Evolutionary conservation across 148 eudicot genomes (phyloP), one percentile per base, ranked within the genome.

Genomic region (Pharnaceum exiguum): DNA sequence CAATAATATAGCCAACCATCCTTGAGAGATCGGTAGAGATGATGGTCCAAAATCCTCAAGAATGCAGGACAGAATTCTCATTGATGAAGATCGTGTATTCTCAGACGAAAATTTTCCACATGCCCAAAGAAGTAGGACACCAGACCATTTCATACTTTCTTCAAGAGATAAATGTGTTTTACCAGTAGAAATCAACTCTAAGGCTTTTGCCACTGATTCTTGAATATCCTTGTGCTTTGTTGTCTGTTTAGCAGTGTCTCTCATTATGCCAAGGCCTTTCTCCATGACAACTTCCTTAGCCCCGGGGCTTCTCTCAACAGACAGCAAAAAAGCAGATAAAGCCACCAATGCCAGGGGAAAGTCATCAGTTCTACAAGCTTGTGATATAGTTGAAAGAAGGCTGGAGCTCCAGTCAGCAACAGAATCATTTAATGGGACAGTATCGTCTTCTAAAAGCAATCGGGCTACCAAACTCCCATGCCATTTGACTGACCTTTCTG

Each of bases 401-500:
- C 79, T 79, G 31, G 80, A 79, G 76, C 89, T 76, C 99, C 96
- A 93, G 60, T 80, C 96, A 62, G 87, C 87, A 66, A 93, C 81
- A 66, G 75, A 81, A 39, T 88, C 83, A 75, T 75, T 83, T 46
- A 88, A 60, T 13, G 82, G 85, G 59, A 93, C 71, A 69, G 59
- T 75, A 19, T 53, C 65, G 60, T 93, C 99, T 66, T 93, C 95
- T 54, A 93, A 68, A 44, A 93, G 90, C 68, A 89, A 69, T 45
- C 78, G 78, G 58, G 95, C 99, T 47, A 93, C 84, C 86, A 89
- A 82, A 73, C 99, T 83, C 7, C 85, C 96, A 79, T 93, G 95
- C 99, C 99, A 93, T 71, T 84, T 89, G 49, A 93, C 99, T 35
- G 99, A 89, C 69, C 96, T 78, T 71, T 93, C 99, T 44, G 96